Base-by-base conservation (phyloP, 805 yeast genomes). In the Saccharomyces cerevisiae region DNA sequence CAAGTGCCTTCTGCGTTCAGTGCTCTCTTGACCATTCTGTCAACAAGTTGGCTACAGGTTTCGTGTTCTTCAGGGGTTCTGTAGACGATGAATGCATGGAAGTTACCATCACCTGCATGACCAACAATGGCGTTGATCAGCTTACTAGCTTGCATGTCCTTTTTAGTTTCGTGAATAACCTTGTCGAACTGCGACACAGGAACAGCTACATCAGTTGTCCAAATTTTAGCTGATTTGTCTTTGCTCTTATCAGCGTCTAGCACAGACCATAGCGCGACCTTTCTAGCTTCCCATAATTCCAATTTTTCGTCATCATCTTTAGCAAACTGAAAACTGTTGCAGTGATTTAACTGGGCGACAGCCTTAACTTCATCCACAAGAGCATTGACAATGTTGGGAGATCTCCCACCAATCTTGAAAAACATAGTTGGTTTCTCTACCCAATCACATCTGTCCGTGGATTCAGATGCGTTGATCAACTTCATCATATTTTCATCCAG, bases 121-220 rank as follows among this genome's bases (percentile, higher is more conserved):
- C 92, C 92, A 47, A 87, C 80, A 30, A 84, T 79, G 1, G 88
- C 81, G 50, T 81, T 79, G 41, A 75, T 63, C 46, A 83, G 67
- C 0, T 82, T 81, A 28, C 81, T 77, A 3, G 68, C 64, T 51
- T 76, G 78, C 60, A 87, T 72, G 54, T 82, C 89, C 4, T 72
- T 71, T 67, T 84, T 81, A 2, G 89, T 81, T 49, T 78, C 82
- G 29, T 77, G 73, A 48, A 87, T 82, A 36, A 85, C 77, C n/a
- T 73, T 71, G 2, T 92, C 82, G 48, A 87, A 74, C 53, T 74
- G 74, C 0, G 91, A 84, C 50, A 87, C 76, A 2, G 95, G 95
- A 14, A 87, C 94, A 4, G 91, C 91, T 4, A 87, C 88, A 70
- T 87, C 95, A 0, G 94, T 87, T 29, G 90, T 85, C 79, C 88